phyloP scores from a whole-genome alignment of 2,329 filamentous ascomycete species.

The Colletotrichum orchidophilum region DNA sequence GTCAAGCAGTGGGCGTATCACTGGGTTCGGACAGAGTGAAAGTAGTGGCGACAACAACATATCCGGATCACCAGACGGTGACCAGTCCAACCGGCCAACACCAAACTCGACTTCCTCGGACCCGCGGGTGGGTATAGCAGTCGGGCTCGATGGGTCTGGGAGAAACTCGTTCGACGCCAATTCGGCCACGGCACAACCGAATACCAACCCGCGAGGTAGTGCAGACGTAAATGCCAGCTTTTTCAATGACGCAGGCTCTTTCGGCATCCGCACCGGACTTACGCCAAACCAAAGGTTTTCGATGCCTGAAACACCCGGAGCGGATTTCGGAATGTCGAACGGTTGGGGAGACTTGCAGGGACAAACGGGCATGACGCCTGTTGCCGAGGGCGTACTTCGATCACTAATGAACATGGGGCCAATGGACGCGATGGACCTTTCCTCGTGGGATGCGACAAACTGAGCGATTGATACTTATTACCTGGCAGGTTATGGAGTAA shows the following conservation, averaged over 20 bases:
- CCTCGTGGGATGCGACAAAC: slow-evolving; percentile 54
- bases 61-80: slow-evolving; percentile 59
- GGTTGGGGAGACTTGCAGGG: slow-evolving; percentile 55
- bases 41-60: slow-evolving; percentile 54
- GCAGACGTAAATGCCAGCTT: slow-evolving; percentile 50
- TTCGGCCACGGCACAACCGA: slow-evolving; percentile 56
- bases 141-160: slow-evolving; percentile 47
- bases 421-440: slow-evolving; percentile 69
- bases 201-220: slow-evolving; percentile 47
- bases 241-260: slow-evolving; percentile 51
- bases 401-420: slow-evolving; percentile 67
- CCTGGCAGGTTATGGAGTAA: background rate
- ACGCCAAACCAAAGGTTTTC: slow-evolving; percentile 46
- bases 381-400: slow-evolving; percentile 65
- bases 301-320: slow-evolving; percentile 48
- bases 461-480: background rate
- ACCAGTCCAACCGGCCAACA: slow-evolving; percentile 63
- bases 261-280: slow-evolving; percentile 47
- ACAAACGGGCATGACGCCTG: slow-evolving; percentile 61
- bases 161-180: slow-evolving; percentile 62
- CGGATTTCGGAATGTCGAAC: slow-evolving; percentile 53
- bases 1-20: slow-evolving; percentile 39
- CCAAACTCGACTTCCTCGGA: slow-evolving; percentile 67
- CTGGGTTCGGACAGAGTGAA: slow-evolving; percentile 53
- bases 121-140: slow-evolving; percentile 40